Evolutionary conservation across 2,329 filamentous ascomycete genomes (phyloP).

Genomic region (Cordyceps pruinosa): DNA sequence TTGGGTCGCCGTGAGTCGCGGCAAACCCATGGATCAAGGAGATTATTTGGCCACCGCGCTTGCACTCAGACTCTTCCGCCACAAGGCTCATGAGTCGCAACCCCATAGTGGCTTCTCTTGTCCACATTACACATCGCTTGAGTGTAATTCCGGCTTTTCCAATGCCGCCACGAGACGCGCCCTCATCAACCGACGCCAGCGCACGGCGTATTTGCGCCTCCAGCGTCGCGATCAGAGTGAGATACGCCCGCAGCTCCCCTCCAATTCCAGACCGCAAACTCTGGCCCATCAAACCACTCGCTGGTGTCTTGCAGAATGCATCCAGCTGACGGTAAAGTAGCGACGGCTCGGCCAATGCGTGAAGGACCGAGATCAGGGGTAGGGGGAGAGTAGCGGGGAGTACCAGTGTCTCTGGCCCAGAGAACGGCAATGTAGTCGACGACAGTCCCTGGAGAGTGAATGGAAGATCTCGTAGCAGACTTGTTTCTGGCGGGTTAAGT

Average conservation of each 20-base stretch:
- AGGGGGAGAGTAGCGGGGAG: slow-evolving; percentile 74
- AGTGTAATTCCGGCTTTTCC: slow-evolving; percentile 86
- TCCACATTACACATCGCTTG: slow-evolving; percentile 96
- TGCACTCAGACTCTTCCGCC: slow-evolving; percentile 78
- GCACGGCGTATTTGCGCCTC: slow-evolving; percentile 88
- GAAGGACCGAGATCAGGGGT: slow-evolving; percentile 78
- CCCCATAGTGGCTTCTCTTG: slow-evolving; percentile 92
- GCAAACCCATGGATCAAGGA: slow-evolving; percentile 91
- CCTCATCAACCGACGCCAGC: slow-evolving; percentile 64
- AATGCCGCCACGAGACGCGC: slow-evolving; percentile 60
- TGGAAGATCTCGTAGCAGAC: slow-evolving; percentile 71
- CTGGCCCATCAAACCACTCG: slow-evolving; percentile 81
- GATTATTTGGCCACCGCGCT: slow-evolving; percentile 84
- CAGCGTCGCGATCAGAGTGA: slow-evolving; percentile 83
- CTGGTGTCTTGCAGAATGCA: slow-evolving; percentile 72
- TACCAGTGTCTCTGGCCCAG: slow-evolving; percentile 60
- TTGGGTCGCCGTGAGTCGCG: slow-evolving; percentile 88
- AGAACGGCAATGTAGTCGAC: slow-evolving; percentile 75
- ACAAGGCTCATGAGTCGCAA: slow-evolving; percentile 89
- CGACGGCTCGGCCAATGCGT: slow-evolving; percentile 86
- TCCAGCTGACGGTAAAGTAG: slow-evolving; percentile 80
- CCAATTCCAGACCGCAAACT: slow-evolving; percentile 84
- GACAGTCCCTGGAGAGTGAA: slow-evolving; percentile 91
- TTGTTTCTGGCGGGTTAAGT: slow-evolving; percentile 56
- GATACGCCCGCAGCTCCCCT: slow-evolving; percentile 78